These are phyloP conservation scores for Lecanicillium sp. DNA, from an alignment of 2,329 filamentous ascomycete species.

Conservation along the genomic window DNA sequence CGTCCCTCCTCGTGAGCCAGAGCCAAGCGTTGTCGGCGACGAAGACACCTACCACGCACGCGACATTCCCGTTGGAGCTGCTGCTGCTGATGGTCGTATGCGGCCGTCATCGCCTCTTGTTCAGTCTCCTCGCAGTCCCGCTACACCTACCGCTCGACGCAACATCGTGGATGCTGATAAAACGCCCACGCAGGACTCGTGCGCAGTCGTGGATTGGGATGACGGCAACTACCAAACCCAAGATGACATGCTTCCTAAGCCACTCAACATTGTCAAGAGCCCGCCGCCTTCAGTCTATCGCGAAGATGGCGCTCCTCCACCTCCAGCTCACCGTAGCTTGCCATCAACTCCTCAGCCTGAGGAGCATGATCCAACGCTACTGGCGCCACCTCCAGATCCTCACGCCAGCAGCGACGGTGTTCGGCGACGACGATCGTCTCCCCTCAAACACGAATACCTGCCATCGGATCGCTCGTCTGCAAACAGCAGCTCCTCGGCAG, in stretches of 20 bases:
- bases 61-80: slow-evolving; percentile 7
- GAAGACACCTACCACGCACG: slow-evolving; percentile 3
- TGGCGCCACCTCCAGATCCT: slow-evolving; percentile 16
- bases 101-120: slow-evolving; percentile 9
- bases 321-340: slow-evolving; percentile 43
- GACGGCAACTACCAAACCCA: slow-evolving; percentile 20
- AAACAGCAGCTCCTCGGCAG: no score
- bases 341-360: slow-evolving; percentile 24
- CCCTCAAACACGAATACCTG: slow-evolving; percentile 93
- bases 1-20: slow-evolving; percentile 34
- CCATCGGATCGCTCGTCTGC: slow-evolving; percentile 65
- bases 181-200: slow-evolving; percentile 29
- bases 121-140: slow-evolving; percentile 19
- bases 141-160: slow-evolving; percentile 26
- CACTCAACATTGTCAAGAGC: slow-evolving; percentile 21
- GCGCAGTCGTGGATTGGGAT: slow-evolving; percentile 16
- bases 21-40: slow-evolving; percentile 24
- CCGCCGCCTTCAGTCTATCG: slow-evolving; percentile 28
- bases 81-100: slow-evolving; percentile 4
- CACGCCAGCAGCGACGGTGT: slow-evolving; percentile 34
- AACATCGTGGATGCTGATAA: slow-evolving; percentile 20
- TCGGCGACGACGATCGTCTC: slow-evolving; percentile 76
- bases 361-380: slow-evolving; percentile 16
- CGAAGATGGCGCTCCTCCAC: slow-evolving; percentile 49
- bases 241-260: slow-evolving; percentile 31